Evolutionary conservation across 2,329 filamentous ascomycete species (phyloP).

Genomic region (Aspergillus ochraceus): DNA sequence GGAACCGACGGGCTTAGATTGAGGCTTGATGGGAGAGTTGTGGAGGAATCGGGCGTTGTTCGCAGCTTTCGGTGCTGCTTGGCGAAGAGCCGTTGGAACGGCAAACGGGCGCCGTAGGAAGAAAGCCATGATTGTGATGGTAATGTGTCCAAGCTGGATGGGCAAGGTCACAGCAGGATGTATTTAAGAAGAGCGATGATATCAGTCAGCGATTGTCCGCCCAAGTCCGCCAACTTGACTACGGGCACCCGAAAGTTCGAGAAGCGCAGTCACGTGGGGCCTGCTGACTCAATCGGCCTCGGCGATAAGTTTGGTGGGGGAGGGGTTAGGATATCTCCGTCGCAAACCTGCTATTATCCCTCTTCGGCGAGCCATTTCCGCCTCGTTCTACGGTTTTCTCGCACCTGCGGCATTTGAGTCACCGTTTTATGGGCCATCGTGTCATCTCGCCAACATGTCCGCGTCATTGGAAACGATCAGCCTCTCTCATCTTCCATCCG

Average conservation of each 20-base stretch:
- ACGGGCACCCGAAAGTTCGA: slow-evolving; percentile 38
- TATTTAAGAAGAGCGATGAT: slow-evolving; percentile 27
- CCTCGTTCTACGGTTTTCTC: neutral
- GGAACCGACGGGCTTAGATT: slow-evolving; percentile 38
- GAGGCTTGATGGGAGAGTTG: slow-evolving; percentile 53
- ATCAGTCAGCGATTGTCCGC: slow-evolving; percentile 22
- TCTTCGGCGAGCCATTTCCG: neutral
- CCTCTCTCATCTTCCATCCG: slow-evolving; percentile 72
- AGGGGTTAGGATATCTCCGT: slow-evolving; percentile 8
- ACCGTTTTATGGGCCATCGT: neutral
- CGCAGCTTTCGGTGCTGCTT: slow-evolving; percentile 54
- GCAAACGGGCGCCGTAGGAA: slow-evolving; percentile 65
- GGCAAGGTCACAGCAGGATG: slow-evolving; percentile 13
- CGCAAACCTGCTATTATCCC: too few species aligned
- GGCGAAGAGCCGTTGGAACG: slow-evolving; percentile 59
- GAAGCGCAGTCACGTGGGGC: slow-evolving; percentile 29
- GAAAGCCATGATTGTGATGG: slow-evolving; percentile 58
- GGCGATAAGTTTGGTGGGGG: slow-evolving; percentile 18
- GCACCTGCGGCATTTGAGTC: neutral
- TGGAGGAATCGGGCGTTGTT: slow-evolving; percentile 59
- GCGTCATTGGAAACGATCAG: slow-evolving; percentile 62
- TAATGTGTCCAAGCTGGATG: slow-evolving; percentile 8
- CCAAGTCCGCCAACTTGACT: slow-evolving; percentile 11
- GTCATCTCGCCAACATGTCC: slow-evolving; percentile 24
- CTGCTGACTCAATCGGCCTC: slow-evolving; percentile 15